Conservation (phyloP, 192 early-diverging fungal genomes). For the Thamnidium elegans region DNA sequence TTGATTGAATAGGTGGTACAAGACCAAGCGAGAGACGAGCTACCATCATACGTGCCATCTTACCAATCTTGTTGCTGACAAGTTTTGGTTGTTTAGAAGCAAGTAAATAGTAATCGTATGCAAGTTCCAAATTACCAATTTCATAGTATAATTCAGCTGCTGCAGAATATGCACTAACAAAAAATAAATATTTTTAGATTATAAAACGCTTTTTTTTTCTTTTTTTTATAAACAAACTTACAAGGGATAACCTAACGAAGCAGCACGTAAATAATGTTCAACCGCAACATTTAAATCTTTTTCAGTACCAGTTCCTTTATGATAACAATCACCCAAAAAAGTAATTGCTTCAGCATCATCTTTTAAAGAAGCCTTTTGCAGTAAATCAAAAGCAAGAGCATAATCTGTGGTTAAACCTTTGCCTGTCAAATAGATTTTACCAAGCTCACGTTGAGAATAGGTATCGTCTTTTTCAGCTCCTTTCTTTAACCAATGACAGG, state of each 20-base stretch:
- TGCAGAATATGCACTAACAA: conserved; percentile 30
- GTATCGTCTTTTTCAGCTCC: conserved; percentile 33
- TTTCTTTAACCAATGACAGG: conserved; percentile 33
- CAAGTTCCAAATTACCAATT: conserved; percentile 22
- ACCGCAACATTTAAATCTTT: conserved; percentile 21
- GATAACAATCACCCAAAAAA: conserved; percentile 29
- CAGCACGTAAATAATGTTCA: conserved; percentile 22
- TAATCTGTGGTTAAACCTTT: conserved; percentile 28
- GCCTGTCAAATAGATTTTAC: conserved; percentile 37
- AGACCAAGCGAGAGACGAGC: conserved; percentile 28
- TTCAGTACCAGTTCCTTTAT: conserved; percentile 20
- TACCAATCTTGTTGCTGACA: conserved; percentile 10
- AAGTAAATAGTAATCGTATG: conserved; percentile 25
- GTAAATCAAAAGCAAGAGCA: conserved; percentile 29
- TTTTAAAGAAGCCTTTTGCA: conserved; percentile 37
- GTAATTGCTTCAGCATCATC: conserved; percentile 26
- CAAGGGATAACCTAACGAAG: conserved; percentile 8
- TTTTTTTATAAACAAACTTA: neutral
- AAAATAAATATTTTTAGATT: conserved; percentile 8
- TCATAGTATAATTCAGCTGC: conserved; percentile 34
- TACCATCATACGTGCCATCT: conserved; percentile 32
- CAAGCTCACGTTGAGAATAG: conserved; percentile 36
- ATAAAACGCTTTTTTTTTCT: too few relatives aligned
- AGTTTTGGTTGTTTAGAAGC: conserved; percentile 24
- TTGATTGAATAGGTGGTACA: neutral